Evolutionary conservation across 352 stramenopile genomes (phyloP).

Genomic region (Pythium aphanidermatum): DNA sequence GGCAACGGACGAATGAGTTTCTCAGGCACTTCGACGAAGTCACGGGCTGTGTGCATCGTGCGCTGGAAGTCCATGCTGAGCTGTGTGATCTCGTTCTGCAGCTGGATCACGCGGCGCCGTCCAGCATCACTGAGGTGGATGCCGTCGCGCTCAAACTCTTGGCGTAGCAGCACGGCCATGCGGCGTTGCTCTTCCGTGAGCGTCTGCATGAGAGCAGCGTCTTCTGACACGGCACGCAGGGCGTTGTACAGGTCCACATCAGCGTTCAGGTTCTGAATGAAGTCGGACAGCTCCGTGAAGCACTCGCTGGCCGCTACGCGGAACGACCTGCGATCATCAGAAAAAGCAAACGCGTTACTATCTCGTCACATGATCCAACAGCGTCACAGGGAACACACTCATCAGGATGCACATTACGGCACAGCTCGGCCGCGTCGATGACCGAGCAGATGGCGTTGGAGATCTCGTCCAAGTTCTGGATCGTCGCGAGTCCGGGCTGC

Average conservation of each 20-base stretch:
- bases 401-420: slow-evolving; percentile 89
- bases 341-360: neutral
- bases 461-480: slow-evolving; percentile 90
- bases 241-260: slow-evolving; percentile 88
- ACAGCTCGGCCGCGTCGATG: slow-evolving; percentile 95
- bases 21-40: slow-evolving; percentile 44
- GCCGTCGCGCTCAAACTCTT: slow-evolving; percentile 95
- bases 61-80: slow-evolving; percentile 86
- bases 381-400: slow-evolving; percentile 35
- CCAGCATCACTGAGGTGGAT: slow-evolving; percentile 86
- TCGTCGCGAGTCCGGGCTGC: slow-evolving; percentile 53
- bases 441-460: slow-evolving; percentile 94
- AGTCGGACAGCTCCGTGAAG: slow-evolving; percentile 90
- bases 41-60: slow-evolving; percentile 65
- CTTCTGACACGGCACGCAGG: slow-evolving; percentile 65
- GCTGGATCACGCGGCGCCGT: slow-evolving; percentile 70
- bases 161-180: slow-evolving; percentile 85
- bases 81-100: slow-evolving; percentile 87
- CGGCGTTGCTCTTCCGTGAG: slow-evolving; percentile 87
- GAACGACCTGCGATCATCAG: slow-evolving; percentile 40
- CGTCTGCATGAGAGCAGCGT: slow-evolving; percentile 38
- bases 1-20: slow-evolving; percentile 33
- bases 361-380: neutral
- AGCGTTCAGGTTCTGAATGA: slow-evolving; percentile 93
- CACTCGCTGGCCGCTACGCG: slow-evolving; percentile 77